Conservation (phyloP, 495 filamentous ascomycete genomes). For the Podospora pseudoanserina region DNA sequence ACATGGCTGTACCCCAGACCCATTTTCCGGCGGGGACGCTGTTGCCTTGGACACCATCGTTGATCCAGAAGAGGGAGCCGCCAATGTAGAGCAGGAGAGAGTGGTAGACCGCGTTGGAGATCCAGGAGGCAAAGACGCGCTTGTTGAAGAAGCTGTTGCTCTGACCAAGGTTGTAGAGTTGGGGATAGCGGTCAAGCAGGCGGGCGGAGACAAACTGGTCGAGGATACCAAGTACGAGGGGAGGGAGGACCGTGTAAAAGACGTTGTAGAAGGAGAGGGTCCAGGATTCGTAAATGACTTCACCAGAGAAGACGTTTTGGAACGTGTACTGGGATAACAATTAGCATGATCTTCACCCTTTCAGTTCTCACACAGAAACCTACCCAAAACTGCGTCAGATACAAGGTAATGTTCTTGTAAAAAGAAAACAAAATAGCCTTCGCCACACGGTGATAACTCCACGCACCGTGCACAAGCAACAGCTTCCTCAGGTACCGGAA, state of each 20-base stretch:
- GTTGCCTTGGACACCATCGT: constrained; percentile 70
- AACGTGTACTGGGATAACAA: constrained; percentile 69
- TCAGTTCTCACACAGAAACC: constrained; percentile 24
- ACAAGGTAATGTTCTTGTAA: constrained; percentile 98
- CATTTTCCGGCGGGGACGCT: constrained; percentile 85
- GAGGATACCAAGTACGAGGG: constrained; percentile 92
- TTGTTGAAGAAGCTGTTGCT: constrained; percentile 89
- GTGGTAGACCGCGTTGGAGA: constrained; percentile 92
- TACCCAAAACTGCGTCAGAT: constrained; percentile 99
- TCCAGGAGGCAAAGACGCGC: constrained; percentile 88
- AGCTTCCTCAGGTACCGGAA: constrained; percentile 96
- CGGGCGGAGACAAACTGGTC: constrained; percentile 97
- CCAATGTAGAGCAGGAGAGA: constrained; percentile 87
- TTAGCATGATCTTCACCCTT: constrained; percentile 32
- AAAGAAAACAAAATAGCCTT: constrained; percentile 97
- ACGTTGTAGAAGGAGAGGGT: constrained; percentile 99
- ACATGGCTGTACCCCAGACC: constrained; percentile 93
- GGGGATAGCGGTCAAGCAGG: constrained; percentile 94
- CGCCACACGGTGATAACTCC: constrained; percentile 96
- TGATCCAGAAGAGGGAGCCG: constrained; percentile 72
- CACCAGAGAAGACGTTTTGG: constrained; percentile 95
- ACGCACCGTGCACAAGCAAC: constrained; percentile 91
- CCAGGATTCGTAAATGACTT: constrained; percentile 99
- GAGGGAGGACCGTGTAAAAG: constrained; percentile 92
- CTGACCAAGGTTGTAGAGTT: constrained; percentile 91